These are phyloP conservation scores for Candida schatavii DNA, from an alignment of 805 yeast species.

Conservation along the genomic window DNA sequence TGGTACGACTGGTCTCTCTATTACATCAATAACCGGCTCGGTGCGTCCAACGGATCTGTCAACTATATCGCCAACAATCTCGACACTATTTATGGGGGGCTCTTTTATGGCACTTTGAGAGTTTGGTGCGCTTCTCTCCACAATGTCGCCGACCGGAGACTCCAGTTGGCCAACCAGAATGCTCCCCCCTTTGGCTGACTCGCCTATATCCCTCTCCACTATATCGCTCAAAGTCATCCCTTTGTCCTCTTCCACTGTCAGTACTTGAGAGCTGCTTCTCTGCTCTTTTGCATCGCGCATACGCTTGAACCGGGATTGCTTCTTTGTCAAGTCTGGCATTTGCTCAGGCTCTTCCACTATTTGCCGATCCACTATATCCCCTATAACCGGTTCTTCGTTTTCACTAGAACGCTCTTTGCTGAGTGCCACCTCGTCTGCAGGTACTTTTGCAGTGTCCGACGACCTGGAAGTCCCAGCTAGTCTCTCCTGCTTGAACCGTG, in stretches of 20 bases:
- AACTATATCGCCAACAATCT: conserved; percentile 4
- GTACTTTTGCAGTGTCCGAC: conserved; percentile 12
- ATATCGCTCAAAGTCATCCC: conserved; percentile 3
- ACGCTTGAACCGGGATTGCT: conserved; percentile 11
- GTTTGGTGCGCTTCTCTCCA: conserved; percentile 3
- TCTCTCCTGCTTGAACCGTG: conserved; percentile 16
- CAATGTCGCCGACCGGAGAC: conserved; percentile 4
- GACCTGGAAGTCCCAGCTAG: too few relatives aligned
- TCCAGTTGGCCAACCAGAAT: not conserved
- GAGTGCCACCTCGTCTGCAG: conserved; percentile 7
- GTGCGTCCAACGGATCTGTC: not conserved
- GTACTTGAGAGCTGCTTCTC: not conserved
- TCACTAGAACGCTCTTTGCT: not conserved
- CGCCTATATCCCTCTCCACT: conserved; percentile 3
- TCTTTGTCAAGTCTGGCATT: conserved; percentile 1
- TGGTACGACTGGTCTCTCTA: not conserved
- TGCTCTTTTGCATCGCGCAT: conserved; percentile 10
- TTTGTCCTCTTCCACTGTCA: not conserved
- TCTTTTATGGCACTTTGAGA: too few relatives aligned
- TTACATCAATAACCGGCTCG: not conserved
- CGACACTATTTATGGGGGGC: too few relatives aligned
- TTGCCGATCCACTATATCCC: conserved; percentile 11
- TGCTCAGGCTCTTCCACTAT: conserved; percentile 4
- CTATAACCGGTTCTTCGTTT: conserved; percentile 7
- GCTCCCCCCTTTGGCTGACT: not conserved